Percentiles rank a stretch among this genome's conserved stretches.
phyloP scores from a whole-genome alignment of 2,329 filamentous ascomycete genomes.

The Ceratocystis papillata region DNA sequence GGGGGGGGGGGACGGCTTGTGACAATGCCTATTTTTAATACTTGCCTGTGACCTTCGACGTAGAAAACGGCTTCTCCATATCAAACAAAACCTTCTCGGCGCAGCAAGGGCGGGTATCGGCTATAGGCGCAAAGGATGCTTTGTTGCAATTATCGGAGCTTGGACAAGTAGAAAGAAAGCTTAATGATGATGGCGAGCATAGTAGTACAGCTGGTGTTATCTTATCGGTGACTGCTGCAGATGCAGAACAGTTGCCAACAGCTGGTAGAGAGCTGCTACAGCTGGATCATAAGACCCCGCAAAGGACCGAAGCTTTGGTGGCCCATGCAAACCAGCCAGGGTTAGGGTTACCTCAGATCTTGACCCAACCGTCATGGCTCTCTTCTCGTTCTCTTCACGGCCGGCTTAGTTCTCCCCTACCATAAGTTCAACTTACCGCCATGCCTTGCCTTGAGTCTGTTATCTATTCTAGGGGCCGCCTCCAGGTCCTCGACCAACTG shows the following conservation, averaged over 20 bases:
- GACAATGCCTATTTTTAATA: not conserved
- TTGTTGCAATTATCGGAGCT: not conserved
- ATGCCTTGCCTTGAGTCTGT: constrained; percentile 64
- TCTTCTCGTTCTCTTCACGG: not conserved
- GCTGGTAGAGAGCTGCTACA: not conserved
- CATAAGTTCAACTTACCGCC: not conserved
- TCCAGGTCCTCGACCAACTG: constrained; percentile 76
- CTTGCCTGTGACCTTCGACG: constrained; percentile 66
- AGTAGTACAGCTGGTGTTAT: not conserved
- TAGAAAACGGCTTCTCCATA: constrained; percentile 58
- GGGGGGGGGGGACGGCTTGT: constrained; percentile 1
- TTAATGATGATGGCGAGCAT: not conserved
- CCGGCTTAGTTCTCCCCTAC: not conserved
- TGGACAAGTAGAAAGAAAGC: not conserved
- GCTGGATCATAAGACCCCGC: not conserved
- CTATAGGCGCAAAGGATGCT: not conserved
- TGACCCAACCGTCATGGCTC: too few relatives aligned
- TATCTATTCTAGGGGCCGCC: constrained; percentile 58
- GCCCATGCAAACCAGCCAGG: not conserved
- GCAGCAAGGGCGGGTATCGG: not conserved
- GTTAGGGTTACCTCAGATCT: too few relatives aligned
- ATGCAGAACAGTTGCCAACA: not conserved
- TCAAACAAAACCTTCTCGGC: constrained; percentile 21
- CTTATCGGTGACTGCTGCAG: not conserved
- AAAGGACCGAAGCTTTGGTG: not conserved